phyloP scores from a whole-genome alignment of 441 rosid species.

The Euphorbia celastroides region DNA sequence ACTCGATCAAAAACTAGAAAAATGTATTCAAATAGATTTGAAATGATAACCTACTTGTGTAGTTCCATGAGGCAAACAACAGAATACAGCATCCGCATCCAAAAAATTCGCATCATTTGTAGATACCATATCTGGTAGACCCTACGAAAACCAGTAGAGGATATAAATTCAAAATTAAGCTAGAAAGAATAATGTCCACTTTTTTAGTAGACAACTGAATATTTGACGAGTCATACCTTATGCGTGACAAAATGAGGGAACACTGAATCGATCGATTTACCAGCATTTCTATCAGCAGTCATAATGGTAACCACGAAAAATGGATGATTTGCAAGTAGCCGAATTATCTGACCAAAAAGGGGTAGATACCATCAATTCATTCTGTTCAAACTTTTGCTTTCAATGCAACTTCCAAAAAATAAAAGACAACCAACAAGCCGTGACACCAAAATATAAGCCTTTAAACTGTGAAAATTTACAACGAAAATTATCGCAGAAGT shows the following conservation, averaged over 20 bases:
- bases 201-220: background rate
- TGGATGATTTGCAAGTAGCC: conserved; percentile 79
- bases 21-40: conserved; percentile 8
- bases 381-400: background rate
- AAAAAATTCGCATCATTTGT: conserved; percentile 77
- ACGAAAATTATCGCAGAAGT: background rate
- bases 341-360: conserved; percentile 53
- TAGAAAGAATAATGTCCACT: background rate
- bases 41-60: conserved; percentile 59
- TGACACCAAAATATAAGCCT: background rate
- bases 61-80: conserved; percentile 97
- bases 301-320: conserved; percentile 60
- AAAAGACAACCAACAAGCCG: no score
- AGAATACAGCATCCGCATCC: conserved; percentile 82
- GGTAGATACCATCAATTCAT: background rate
- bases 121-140: conserved; percentile 66
- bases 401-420: background rate
- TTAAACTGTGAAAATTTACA: no score
- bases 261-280: conserved; percentile 78
- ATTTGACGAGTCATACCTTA: conserved; percentile 36
- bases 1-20: background rate
- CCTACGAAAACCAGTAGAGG: conserved; percentile 34
- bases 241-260: conserved; percentile 76
- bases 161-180: background rate
- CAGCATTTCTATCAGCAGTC: conserved; percentile 99